Conservation (phyloP, 2,329 filamentous ascomycete species). For the Talaromyces sp. region DNA sequence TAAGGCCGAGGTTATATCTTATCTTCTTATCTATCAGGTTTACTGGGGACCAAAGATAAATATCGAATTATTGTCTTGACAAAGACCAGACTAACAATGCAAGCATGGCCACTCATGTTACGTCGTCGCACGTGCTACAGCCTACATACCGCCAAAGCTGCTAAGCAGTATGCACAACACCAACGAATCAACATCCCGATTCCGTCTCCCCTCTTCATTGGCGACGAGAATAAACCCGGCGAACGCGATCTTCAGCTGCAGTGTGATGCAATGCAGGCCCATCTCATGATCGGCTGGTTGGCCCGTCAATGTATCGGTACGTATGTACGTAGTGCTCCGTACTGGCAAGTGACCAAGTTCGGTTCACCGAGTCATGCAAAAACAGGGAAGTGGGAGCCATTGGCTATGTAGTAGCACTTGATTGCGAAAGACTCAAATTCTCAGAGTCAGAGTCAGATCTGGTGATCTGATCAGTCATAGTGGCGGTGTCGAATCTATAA, state of each 20-base stretch:
- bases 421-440: neutral
- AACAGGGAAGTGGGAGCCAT: neutral
- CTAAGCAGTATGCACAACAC: neutral
- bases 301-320: neutral
- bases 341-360: neutral
- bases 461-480: slow-evolving; percentile 10
- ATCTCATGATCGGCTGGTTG: slow-evolving; percentile 8
- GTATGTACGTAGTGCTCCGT: neutral
- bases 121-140: neutral
- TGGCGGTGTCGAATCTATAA: neutral
- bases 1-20: neutral
- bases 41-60: neutral
- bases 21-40: neutral
- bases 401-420: neutral
- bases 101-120: neutral
- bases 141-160: neutral
- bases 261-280: slow-evolving; percentile 3
- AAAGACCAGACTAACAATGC: neutral
- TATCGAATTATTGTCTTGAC: neutral
- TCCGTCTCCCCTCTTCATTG: neutral
- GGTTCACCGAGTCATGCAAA: neutral
- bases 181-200: neutral
- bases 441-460: neutral
- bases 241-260: slow-evolving; percentile 4
- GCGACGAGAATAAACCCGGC: neutral